These are phyloP conservation scores for Bacterosira constricta DNA, from an alignment of 108 stramenopile genomes.

Conservation along the genomic window DNA sequence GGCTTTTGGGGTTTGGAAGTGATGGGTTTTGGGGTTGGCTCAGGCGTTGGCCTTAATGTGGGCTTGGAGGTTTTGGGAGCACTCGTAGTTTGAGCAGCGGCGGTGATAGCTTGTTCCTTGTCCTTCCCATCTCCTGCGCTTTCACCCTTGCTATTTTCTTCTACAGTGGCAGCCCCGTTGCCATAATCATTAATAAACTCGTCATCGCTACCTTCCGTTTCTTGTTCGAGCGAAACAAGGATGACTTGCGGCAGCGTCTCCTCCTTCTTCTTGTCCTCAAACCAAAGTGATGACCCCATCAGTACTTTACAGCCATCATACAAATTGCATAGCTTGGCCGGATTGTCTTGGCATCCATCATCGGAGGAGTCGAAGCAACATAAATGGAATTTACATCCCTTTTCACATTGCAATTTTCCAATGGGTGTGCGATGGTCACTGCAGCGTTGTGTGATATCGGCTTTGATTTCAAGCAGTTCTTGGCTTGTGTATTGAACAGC, in stretches of 20 bases:
- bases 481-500: background rate
- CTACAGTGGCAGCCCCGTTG: background rate
- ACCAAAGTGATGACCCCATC: background rate
- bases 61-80: background rate
- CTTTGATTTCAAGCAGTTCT: constrained; percentile 2
- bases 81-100: background rate
- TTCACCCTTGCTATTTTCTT: no score
- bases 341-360: constrained; percentile 1
- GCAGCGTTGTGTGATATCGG: background rate
- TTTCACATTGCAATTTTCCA: constrained; percentile 2
- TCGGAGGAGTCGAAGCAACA: background rate
- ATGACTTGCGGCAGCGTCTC: background rate
- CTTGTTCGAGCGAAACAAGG: background rate
- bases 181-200: background rate
- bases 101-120: background rate
- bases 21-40: background rate
- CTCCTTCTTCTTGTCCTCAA: background rate
- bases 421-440: background rate
- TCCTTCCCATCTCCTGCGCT: background rate
- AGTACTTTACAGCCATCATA: constrained; percentile 1
- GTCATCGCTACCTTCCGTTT: background rate
- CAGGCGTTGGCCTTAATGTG: background rate
- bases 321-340: background rate
- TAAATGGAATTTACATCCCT: background rate
- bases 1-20: background rate